A percentile compares a stretch with the other conserved stretches of the same genome.
phyloP scores from a whole-genome alignment of 495 filamentous ascomycete species.

The Lophiotrema nucula region DNA sequence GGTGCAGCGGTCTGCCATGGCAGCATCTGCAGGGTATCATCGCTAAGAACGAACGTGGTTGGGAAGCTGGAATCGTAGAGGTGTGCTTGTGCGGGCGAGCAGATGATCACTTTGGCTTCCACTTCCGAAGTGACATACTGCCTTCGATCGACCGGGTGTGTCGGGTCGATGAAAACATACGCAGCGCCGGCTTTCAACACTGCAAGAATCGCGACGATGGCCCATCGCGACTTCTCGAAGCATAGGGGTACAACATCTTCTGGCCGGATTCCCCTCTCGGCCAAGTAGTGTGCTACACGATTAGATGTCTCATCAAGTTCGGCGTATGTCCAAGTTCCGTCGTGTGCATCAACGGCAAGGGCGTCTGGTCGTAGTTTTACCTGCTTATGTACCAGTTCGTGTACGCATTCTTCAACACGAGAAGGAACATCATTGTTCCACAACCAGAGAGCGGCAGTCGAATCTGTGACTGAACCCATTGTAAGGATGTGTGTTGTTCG shows the following conservation, averaged over 20 bases:
- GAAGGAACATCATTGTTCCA: slow-evolving; percentile 23
- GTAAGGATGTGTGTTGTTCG: background rate
- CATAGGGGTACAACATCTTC: slow-evolving; percentile 36
- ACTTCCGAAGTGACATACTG: slow-evolving; percentile 21
- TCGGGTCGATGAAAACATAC: slow-evolving; percentile 29
- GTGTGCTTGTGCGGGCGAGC: slow-evolving; percentile 21
- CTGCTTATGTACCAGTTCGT: slow-evolving; percentile 43
- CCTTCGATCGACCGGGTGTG: slow-evolving; percentile 20
- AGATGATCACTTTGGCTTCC: slow-evolving; percentile 25
- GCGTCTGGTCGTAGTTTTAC: slow-evolving; percentile 5
- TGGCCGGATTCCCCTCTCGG: slow-evolving; percentile 36
- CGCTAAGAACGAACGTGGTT: slow-evolving; percentile 13
- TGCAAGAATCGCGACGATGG: slow-evolving; percentile 24
- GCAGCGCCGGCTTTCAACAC: slow-evolving; percentile 32
- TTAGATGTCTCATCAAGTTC: slow-evolving; percentile 39
- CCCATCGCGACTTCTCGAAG: slow-evolving; percentile 27
- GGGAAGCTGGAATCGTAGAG: slow-evolving; percentile 23
- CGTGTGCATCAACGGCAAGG: slow-evolving; percentile 33
- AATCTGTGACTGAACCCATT: slow-evolving; percentile 18
- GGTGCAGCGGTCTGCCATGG: background rate
- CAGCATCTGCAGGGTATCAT: slow-evolving; percentile 16
- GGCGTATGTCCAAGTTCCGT: slow-evolving; percentile 36
- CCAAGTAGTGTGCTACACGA: slow-evolving; percentile 39
- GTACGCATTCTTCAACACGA: slow-evolving; percentile 50
- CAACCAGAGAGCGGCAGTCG: slow-evolving; percentile 19